These are phyloP conservation scores for Tulasnella sp. DNA, from an alignment of 768 basidiomycete genomes.

Conservation along the genomic window DNA sequence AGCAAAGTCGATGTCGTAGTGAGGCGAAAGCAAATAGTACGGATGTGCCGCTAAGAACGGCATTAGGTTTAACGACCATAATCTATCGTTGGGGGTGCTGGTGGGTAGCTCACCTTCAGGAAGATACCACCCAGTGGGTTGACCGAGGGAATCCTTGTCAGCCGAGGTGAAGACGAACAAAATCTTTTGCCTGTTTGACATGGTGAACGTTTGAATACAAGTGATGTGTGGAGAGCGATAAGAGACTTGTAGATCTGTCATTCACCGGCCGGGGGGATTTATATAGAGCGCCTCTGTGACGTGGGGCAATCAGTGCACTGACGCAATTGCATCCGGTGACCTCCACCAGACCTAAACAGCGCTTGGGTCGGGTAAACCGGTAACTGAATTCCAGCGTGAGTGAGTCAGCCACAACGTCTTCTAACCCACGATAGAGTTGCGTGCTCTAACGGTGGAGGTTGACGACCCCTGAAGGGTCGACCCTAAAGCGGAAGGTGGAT, in stretches of 20 bases:
- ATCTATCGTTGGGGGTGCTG: not conserved
- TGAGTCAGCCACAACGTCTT: not conserved
- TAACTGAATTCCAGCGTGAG: not conserved
- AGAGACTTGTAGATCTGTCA: not conserved
- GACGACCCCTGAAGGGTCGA: not conserved
- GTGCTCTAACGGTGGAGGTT: slow-evolving; percentile 6
- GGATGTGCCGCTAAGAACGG: slow-evolving; percentile 61
- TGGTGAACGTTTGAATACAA: not conserved
- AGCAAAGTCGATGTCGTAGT: slow-evolving; percentile 61
- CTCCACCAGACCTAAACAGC: not conserved
- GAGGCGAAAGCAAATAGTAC: slow-evolving; percentile 59
- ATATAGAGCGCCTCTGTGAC: not conserved
- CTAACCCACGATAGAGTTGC: not conserved
- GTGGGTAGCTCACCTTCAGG: slow-evolving; percentile 53
- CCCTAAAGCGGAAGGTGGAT: no score
- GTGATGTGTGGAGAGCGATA: not conserved
- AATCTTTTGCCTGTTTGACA: slow-evolving; percentile 41
- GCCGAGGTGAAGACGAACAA: slow-evolving; percentile 79
- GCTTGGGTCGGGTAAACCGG: not conserved
- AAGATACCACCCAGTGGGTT: slow-evolving; percentile 55
- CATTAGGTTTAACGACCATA: not conserved
- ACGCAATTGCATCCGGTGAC: not conserved
- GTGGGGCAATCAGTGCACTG: not conserved
- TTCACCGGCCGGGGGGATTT: not conserved
- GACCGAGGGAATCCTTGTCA: slow-evolving; percentile 53